phyloP scores from a whole-genome alignment of 257 asterid genomes.

The Petunia axillaris region DNA sequence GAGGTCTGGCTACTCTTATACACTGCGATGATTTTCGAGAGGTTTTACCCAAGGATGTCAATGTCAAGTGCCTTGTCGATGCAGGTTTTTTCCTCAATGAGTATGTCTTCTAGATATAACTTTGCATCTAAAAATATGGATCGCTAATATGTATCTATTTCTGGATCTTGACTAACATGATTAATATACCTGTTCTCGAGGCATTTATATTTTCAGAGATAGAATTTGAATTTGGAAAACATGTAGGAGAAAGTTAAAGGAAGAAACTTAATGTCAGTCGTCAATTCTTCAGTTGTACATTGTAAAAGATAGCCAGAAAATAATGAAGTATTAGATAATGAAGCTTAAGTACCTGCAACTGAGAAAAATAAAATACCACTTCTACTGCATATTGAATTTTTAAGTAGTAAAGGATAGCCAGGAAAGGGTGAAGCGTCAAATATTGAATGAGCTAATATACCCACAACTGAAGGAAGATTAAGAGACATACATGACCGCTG shows the following conservation, averaged over 20 bases:
- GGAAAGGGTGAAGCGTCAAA: not conserved
- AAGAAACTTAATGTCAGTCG: not conserved
- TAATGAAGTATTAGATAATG: not conserved
- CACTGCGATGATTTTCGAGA: conserved; percentile 79
- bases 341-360: not conserved
- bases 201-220: not conserved
- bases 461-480: not conserved
- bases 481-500: not conserved
- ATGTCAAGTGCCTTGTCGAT: conserved; percentile 91
- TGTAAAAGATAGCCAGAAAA: not conserved
- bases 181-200: not conserved
- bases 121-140: not conserved
- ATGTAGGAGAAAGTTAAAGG: not conserved
- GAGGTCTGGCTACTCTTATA: conserved; percentile 88
- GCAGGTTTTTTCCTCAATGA: conserved; percentile 87
- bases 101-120: conserved; percentile 53
- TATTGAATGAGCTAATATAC: not conserved
- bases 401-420: not conserved
- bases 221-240: not conserved
- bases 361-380: not conserved
- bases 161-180: conserved; percentile 4
- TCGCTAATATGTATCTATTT: not conserved
- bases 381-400: not conserved
- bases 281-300: not conserved
- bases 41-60: conserved; percentile 65